Base-by-base conservation (phyloP, 768 basidiomycete species). In the Amanita fuliginea region DNA sequence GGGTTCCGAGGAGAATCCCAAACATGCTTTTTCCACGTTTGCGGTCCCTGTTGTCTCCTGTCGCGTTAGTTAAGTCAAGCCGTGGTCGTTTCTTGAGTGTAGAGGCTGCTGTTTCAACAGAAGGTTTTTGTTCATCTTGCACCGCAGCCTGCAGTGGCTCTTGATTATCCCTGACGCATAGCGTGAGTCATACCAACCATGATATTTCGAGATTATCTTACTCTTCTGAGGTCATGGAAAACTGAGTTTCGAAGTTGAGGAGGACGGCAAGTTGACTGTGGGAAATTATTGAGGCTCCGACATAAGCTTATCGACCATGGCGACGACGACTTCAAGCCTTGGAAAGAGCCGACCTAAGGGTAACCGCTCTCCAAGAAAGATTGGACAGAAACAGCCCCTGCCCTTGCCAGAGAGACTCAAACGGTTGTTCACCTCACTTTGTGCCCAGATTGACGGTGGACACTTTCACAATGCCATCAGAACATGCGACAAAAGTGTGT, bases 11-110 rank as follows among this genome's bases (percentile, higher is more conserved):
- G 55, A 89, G 71, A 56, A 90, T 71, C 53, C 86, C 88, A 69
- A 91, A 86, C 83, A 89, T 86, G 68, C 77, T 80, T 77, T 86
- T 87, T 62, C 87, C 87, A 59, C 86, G 83, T 68, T 84, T 88
- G 59, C 83, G 77, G 64, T 85, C 83, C 58, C 81, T 73, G 39
- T 56, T 63, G 52, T 61, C 72, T 42, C 71, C 67, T 44, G 56
- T 40, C 52, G 68, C 68, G 37, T 62, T 62, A 51, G 60, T 64
- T 56, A 89, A 70, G 63, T 88, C 84, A 54, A 89, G 71, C 59
- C 82, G 78, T 53, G 86, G 86, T 51, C 86, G 79, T 66, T 76
- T 84, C 69, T 75, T 80, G 61, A 65, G 73, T 39, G 62, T 62
- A 28, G 60, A 56, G 36, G 67, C 64, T 61, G 73, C 66, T 19